Percentiles rank a stretch among this genome's conserved stretches.
These are phyloP conservation scores for Chaetomium sp. DNA, from an alignment of 2,329 filamentous ascomycete species.

Conservation along the genomic window DNA sequence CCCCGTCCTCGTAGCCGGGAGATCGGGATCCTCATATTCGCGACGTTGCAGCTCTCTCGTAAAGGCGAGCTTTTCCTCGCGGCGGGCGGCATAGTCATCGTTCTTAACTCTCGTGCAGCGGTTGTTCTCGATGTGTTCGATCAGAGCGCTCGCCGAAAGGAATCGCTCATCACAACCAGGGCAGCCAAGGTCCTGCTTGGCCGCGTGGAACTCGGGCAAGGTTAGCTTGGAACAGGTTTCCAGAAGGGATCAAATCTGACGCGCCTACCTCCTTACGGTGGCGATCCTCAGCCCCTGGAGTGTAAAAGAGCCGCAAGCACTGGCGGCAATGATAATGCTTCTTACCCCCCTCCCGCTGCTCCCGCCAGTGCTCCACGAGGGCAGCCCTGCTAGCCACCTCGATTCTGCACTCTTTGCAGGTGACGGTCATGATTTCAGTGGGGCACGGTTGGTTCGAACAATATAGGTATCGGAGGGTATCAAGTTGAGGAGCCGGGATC, in stretches of 20 bases:
- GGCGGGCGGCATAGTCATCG: slow-evolving; percentile 39
- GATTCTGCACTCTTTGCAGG: slow-evolving; percentile 15
- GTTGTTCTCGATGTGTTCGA: slow-evolving; percentile 50
- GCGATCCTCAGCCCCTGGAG: background rate
- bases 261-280: slow-evolving; percentile 10
- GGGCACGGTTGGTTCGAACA: background rate
- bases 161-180: slow-evolving; percentile 50
- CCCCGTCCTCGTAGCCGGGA: slow-evolving; percentile 2
- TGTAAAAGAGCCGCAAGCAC: slow-evolving; percentile 21
- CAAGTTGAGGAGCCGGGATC: background rate
- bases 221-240: background rate
- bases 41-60: slow-evolving; percentile 26
- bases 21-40: slow-evolving; percentile 1
- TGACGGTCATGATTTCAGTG: slow-evolving; percentile 1
- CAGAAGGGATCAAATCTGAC: background rate
- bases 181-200: slow-evolving; percentile 44
- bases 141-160: slow-evolving; percentile 42
- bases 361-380: slow-evolving; percentile 23
- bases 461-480: background rate
- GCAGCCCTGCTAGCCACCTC: slow-evolving; percentile 9
- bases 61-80: slow-evolving; percentile 37
- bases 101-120: slow-evolving; percentile 45
- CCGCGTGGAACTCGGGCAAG: slow-evolving; percentile 20
- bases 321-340: slow-evolving; percentile 23
- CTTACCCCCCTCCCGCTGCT: slow-evolving; percentile 15